Evolutionary conservation across 345 rosid genomes (phyloP).

Genomic region (Salix purpurea): DNA sequence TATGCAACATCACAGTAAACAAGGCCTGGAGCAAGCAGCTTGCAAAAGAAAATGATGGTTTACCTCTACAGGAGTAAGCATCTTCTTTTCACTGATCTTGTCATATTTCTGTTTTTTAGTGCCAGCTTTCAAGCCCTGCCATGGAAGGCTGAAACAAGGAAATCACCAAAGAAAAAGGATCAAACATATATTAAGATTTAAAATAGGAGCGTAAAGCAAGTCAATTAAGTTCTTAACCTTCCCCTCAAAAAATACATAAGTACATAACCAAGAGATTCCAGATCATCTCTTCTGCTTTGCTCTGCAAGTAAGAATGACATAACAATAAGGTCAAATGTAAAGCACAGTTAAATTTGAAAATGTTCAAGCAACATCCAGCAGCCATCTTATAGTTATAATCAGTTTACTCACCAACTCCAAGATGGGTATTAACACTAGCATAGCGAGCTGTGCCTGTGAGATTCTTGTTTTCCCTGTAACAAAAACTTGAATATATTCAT

Average conservation of each 20-base stretch:
- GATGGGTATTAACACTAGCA: constrained; percentile 97
- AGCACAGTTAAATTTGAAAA: neutral
- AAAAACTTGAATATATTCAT: constrained; percentile 3
- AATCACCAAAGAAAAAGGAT: constrained; percentile 14
- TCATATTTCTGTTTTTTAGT: constrained; percentile 97
- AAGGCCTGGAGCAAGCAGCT: neutral
- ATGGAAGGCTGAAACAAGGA: constrained; percentile 68
- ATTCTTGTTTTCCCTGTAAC: constrained; percentile 89
- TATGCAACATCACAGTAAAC: neutral
- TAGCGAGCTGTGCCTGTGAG: constrained; percentile 97
- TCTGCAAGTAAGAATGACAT: constrained; percentile 38
- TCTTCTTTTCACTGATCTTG: constrained; percentile 93
- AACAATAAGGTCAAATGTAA: neutral
- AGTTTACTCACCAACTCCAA: constrained; percentile 74
- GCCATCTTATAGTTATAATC: neutral
- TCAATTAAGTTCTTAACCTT: constrained; percentile 44
- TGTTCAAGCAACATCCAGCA: neutral
- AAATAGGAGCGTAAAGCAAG: neutral
- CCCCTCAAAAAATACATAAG: constrained; percentile 95
- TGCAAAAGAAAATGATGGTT: constrained; percentile 14
- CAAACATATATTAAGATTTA: neutral
- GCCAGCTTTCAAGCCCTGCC: constrained; percentile 96
- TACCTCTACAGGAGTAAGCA: constrained; percentile 89
- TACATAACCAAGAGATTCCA: constrained; percentile 99
- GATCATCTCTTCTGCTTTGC: constrained; percentile 99